Percentiles rank a stretch among this genome's conserved stretches.
These are phyloP conservation scores for Melanomma pulvis-pyrius DNA, from an alignment of 495 filamentous ascomycete species.

Conservation along the genomic window DNA sequence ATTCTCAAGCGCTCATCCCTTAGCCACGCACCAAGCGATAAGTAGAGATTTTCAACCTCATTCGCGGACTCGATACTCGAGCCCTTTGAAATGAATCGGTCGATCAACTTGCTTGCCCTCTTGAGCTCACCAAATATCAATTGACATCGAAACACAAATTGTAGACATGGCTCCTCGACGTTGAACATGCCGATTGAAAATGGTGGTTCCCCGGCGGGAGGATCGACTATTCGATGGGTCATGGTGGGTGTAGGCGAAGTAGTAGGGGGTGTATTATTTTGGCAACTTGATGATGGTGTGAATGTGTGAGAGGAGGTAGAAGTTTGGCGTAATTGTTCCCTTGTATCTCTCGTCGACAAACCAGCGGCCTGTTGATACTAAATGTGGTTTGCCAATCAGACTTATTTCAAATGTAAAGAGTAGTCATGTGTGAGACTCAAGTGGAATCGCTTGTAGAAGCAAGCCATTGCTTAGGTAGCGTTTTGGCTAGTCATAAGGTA, in stretches of 20 bases:
- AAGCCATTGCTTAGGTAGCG: too few species aligned
- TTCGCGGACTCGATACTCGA: not conserved
- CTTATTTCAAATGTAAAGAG: too few species aligned
- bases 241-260: not conserved
- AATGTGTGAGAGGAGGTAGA: too few species aligned
- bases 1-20: not conserved
- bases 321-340: too few species aligned
- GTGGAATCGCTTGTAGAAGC: too few species aligned
- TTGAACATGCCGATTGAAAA: not conserved
- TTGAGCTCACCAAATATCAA: constrained; percentile 2
- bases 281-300: not conserved
- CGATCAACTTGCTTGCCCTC: not conserved
- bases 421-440: too few species aligned
- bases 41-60: not conserved
- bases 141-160: not conserved
- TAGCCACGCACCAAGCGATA: constrained; percentile 2
- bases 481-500: too few species aligned
- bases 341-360: too few species aligned
- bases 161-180: not conserved
- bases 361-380: too few species aligned
- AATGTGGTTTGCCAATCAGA: too few species aligned
- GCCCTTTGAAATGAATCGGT: not conserved
- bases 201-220: not conserved
- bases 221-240: not conserved
- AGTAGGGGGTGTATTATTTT: not conserved